Evolutionary conservation across 805 yeast genomes (phyloP).

Genomic region (Phaffomyces opuntiae): DNA sequence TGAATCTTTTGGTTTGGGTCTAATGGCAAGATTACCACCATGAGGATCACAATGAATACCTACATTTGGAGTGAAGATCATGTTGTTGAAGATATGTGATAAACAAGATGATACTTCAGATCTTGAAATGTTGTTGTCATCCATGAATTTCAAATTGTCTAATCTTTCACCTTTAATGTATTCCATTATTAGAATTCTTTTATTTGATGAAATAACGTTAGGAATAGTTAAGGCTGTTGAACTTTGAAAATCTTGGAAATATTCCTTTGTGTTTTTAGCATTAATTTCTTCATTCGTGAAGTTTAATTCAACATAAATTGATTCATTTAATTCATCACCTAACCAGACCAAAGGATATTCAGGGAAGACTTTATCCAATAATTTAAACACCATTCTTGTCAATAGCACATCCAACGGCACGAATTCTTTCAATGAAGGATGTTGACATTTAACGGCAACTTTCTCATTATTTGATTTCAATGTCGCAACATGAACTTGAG

Average conservation of each 20-base stretch:
- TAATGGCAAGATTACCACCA: conserved; percentile 90
- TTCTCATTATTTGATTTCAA: conserved; percentile 48
- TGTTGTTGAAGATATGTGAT: conserved; percentile 84
- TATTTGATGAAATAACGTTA: conserved; percentile 52
- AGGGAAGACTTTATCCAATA: conserved; percentile 78
- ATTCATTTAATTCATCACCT: conserved; percentile 84
- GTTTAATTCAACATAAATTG: conserved; percentile 87
- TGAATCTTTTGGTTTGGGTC: conserved; percentile 29
- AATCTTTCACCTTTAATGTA: conserved; percentile 74
- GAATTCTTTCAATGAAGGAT: conserved; percentile 78
- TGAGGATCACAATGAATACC: conserved; percentile 98
- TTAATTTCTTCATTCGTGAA: conserved; percentile 82
- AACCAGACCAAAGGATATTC: conserved; percentile 93
- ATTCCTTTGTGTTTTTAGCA: conserved; percentile 60
- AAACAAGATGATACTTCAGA: conserved; percentile 78
- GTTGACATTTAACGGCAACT: conserved; percentile 94
- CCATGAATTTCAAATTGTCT: conserved; percentile 65
- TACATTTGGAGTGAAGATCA: conserved; percentile 91
- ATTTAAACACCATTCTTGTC: conserved; percentile 66
- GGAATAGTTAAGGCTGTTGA: conserved; percentile 82
- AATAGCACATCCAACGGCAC: conserved; percentile 85
- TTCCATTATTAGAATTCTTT: conserved; percentile 82
- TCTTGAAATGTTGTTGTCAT: conserved; percentile 56
- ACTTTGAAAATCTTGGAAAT: conserved; percentile 49
- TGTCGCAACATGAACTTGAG: conserved; percentile 86